Conservation (phyloP, 768 basidiomycete species). For the Botryobasidium botryosum region DNA sequence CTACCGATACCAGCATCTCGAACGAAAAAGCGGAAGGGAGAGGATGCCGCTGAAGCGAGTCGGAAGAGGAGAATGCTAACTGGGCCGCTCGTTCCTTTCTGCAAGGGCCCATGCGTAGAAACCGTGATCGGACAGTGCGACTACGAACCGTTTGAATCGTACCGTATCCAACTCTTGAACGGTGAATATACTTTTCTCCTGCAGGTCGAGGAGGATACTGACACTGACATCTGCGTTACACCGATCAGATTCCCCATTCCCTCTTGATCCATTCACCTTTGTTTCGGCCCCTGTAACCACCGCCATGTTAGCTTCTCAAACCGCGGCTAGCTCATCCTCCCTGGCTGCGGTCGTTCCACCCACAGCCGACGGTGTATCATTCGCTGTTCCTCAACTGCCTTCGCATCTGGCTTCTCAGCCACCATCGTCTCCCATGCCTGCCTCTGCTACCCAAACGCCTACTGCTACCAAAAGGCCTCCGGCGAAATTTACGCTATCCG, state of each 20-base stretch:
- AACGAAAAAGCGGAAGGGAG: conserved; percentile 41
- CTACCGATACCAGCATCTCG: not conserved
- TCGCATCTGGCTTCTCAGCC: conserved; percentile 10
- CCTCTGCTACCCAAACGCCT: conserved; percentile 16
- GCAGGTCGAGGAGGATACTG: too few species aligned
- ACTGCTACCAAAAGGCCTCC: conserved; percentile 8
- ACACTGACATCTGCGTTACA: conserved; percentile 1
- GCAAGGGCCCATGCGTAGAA: conserved; percentile 77
- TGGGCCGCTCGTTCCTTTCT: conserved; percentile 63
- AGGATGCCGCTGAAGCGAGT: conserved; percentile 28
- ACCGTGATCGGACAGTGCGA: conserved; percentile 43
- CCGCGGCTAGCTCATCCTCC: conserved; percentile 8
- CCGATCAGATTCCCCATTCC: conserved; percentile 44
- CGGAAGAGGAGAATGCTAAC: conserved; percentile 61
- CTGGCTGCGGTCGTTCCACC: conserved; percentile 1
- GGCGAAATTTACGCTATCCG: conserved; percentile 21
- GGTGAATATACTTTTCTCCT: conserved; percentile 31
- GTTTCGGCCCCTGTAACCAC: conserved; percentile 29
- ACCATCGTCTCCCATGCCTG: conserved; percentile 7
- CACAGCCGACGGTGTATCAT: conserved; percentile 2
- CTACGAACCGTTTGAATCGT: conserved; percentile 53
- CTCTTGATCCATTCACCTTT: conserved; percentile 66
- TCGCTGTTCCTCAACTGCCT: conserved; percentile 19
- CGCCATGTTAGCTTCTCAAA: conserved; percentile 16
- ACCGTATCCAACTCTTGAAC: conserved; percentile 70